These are phyloP conservation scores for Murraya paniculata DNA, from an alignment of 345 rosid genomes.

Conservation along the genomic window DNA sequence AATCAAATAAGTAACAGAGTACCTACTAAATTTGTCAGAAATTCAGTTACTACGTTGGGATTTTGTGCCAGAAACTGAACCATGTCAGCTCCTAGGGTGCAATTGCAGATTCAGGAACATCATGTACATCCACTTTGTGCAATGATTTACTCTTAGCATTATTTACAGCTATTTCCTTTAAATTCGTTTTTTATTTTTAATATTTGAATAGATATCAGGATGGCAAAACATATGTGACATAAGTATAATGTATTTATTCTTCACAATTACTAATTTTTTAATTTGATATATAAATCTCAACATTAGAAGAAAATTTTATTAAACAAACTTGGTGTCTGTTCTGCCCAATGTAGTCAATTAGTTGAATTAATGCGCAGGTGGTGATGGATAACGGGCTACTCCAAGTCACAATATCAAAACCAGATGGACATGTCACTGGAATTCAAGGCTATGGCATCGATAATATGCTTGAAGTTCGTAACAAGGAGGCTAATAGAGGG, in stretches of 20 bases:
- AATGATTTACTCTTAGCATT: too few relatives aligned
- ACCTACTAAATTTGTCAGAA: neutral
- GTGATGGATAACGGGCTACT: conserved; percentile 42
- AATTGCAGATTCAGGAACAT: conserved; percentile 27
- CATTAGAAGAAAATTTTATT: too few relatives aligned
- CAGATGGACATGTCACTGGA: conserved; percentile 44
- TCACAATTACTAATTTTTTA: too few relatives aligned
- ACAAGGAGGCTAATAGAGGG: conserved; percentile 47
- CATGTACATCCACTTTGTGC: conserved; percentile 25
- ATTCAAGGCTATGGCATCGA: conserved; percentile 40
- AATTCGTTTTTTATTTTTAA: too few relatives aligned
- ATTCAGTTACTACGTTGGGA: neutral
- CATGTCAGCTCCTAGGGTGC: conserved; percentile 31
- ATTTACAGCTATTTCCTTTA: too few relatives aligned
- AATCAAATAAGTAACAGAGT: neutral
- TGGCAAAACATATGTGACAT: too few relatives aligned
- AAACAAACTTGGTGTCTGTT: too few relatives aligned
- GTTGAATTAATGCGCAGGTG: conserved; percentile 28
- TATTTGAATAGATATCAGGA: too few relatives aligned
- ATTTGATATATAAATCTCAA: too few relatives aligned
- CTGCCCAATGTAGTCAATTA: too few relatives aligned
- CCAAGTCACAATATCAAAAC: conserved; percentile 42
- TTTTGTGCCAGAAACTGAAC: neutral
- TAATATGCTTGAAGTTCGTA: conserved; percentile 46
- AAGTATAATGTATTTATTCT: too few relatives aligned